Conservation (phyloP, 1,284 basidiomycete species). For the Retiboletus fuscus region DNA sequence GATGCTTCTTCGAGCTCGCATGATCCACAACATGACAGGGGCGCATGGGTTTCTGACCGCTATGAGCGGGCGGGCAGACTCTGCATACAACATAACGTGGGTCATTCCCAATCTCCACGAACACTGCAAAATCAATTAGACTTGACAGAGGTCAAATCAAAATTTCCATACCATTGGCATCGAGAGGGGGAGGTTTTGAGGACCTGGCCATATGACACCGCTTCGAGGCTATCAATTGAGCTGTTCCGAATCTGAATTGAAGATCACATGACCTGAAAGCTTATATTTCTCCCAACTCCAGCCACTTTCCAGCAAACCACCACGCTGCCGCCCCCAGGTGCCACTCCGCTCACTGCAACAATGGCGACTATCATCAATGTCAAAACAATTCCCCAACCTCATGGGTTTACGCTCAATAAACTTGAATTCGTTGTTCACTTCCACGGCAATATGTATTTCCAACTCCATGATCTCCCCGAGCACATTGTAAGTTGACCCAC, state of each 20-base stretch:
- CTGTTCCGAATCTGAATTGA: not conserved
- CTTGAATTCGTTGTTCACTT: not conserved
- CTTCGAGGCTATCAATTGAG: too few species aligned
- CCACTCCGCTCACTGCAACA: not conserved
- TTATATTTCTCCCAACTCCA: too few species aligned
- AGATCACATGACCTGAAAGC: not conserved
- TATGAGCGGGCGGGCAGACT: not conserved
- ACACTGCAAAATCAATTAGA: constrained; percentile 3
- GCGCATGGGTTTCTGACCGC: not conserved
- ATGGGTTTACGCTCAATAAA: not conserved
- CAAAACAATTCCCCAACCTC: not conserved
- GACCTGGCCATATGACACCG: not conserved
- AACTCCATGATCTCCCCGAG: not conserved
- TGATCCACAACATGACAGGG: constrained; percentile 6
- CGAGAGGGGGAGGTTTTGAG: not conserved
- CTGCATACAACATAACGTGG: not conserved
- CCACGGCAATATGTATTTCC: not conserved
- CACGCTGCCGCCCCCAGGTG: not conserved
- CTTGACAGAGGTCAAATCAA: not conserved
- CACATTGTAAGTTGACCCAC: not conserved
- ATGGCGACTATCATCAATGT: not conserved
- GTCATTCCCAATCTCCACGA: not conserved
- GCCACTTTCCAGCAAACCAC: too few species aligned
- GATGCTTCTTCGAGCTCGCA: not conserved
- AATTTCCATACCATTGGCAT: not conserved